phyloP scores from a whole-genome alignment of 1,284 basidiomycete genomes.

The Laetiporus sulphureus region DNA sequence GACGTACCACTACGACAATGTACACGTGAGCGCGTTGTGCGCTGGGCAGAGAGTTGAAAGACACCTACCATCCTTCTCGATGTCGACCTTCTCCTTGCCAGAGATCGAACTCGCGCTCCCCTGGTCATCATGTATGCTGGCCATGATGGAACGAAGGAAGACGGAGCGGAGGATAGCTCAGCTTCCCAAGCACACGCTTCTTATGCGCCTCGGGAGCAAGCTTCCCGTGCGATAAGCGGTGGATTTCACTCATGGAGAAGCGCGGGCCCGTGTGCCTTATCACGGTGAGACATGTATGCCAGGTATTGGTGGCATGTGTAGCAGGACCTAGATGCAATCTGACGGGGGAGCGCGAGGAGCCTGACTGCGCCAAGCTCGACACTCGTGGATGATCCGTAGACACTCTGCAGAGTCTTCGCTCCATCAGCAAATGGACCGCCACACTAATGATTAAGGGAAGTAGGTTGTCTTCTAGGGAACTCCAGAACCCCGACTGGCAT shows the following conservation, averaged over 20 bases:
- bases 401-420: no score
- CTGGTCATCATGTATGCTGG: constrained; percentile 13
- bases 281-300: not conserved
- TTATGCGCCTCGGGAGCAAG: not conserved
- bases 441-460: no score
- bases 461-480: no score
- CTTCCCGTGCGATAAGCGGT: not conserved
- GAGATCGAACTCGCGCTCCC: constrained; percentile 16
- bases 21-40: not conserved
- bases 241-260: no score
- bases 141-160: constrained; percentile 15
- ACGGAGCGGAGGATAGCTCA: constrained; percentile 8
- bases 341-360: no score
- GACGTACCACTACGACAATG: constrained; percentile 6
- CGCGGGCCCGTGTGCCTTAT: not conserved
- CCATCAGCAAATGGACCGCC: no score
- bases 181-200: not conserved
- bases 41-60: not conserved
- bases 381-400: no score
- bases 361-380: no score
- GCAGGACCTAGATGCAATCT: no score
- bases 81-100: constrained; percentile 57
- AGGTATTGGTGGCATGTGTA: no score
- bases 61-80: constrained; percentile 16
- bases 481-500: no score